Evolutionary conservation across 2,329 filamentous ascomycete species (phyloP).

Genomic region (Leptographium wingfieldii): DNA sequence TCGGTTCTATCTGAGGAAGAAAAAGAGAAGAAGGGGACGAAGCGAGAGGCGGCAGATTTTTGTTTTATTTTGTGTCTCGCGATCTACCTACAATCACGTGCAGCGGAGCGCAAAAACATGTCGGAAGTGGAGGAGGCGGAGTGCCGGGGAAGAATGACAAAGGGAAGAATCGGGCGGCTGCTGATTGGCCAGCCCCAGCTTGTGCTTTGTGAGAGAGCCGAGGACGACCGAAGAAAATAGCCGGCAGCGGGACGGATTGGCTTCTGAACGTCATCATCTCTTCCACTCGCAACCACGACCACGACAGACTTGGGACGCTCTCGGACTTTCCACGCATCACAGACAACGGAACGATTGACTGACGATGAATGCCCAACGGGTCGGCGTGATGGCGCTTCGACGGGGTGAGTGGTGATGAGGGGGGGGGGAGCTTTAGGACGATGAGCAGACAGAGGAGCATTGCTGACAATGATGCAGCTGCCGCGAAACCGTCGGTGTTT

Average conservation of each 20-base stretch:
- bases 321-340: neutral
- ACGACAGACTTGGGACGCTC: neutral
- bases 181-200: conserved; percentile 10
- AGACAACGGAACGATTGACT: conserved; percentile 2
- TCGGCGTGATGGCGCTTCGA: conserved; percentile 45
- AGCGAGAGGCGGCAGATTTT: conserved; percentile 2
- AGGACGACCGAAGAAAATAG: conserved; percentile 21
- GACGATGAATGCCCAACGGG: conserved; percentile 44
- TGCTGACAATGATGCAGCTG: conserved; percentile 14
- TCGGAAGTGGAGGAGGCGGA: conserved; percentile 5
- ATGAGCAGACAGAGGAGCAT: neutral
- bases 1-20: conserved; percentile 39
- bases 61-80: neutral
- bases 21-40: conserved; percentile 19
- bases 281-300: neutral
- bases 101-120: conserved; percentile 11
- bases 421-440: no score
- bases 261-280: no score
- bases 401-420: conserved; percentile 32
- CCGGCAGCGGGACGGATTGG: neutral
- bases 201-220: conserved; percentile 20
- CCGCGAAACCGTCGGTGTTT: conserved; percentile 33
- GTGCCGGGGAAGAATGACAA: conserved; percentile 6
- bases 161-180: conserved; percentile 8
- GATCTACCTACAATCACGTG: conserved; percentile 2